Percentiles rank a stretch among this genome's conserved stretches.
Evolutionary conservation across 306 rosid genomes (phyloP).

Genomic region (Trifolium subterraneum): DNA sequence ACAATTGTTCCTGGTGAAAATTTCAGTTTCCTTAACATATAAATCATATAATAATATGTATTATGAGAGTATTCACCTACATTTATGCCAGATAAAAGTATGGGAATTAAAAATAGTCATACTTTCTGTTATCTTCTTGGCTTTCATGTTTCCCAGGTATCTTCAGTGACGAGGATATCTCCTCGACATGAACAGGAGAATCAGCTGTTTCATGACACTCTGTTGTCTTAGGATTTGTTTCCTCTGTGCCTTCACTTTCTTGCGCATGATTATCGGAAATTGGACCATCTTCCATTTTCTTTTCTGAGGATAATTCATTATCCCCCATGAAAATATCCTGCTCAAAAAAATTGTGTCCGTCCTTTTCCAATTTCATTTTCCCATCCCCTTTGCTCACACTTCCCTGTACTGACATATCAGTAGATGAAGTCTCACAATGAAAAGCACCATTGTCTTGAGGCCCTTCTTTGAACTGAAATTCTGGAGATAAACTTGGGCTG

Average conservation of each 20-base stretch:
- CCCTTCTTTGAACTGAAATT: slow-evolving; percentile 47
- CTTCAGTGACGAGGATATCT: slow-evolving; percentile 50
- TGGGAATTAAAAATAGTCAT: slow-evolving; percentile 45
- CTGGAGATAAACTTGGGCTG: slow-evolving; percentile 44
- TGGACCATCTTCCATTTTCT: slow-evolving; percentile 49
- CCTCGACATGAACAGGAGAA: slow-evolving; percentile 55
- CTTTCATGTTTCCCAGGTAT: slow-evolving; percentile 44
- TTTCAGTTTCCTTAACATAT: slow-evolving; percentile 40
- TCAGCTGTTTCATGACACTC: slow-evolving; percentile 44
- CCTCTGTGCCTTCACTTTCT: slow-evolving; percentile 48
- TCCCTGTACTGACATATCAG: slow-evolving; percentile 57
- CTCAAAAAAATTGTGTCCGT: slow-evolving; percentile 37
- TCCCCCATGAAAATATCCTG: slow-evolving; percentile 49
- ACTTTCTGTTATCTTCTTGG: slow-evolving; percentile 51
- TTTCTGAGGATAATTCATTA: slow-evolving; percentile 47
- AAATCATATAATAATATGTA: slow-evolving; percentile 30
- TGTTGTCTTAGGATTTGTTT: slow-evolving; percentile 38
- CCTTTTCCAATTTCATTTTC: slow-evolving; percentile 45
- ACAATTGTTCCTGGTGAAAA: slow-evolving; percentile 53
- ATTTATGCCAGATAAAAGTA: slow-evolving; percentile 20
- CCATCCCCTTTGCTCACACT: slow-evolving; percentile 58
- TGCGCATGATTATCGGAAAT: slow-evolving; percentile 35
- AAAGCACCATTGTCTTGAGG: slow-evolving; percentile 49
- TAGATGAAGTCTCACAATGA: slow-evolving; percentile 54
- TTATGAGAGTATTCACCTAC: slow-evolving; percentile 2